Evolutionary conservation across 345 rosid genomes (phyloP).

Genomic region (Eucalyptus albens): DNA sequence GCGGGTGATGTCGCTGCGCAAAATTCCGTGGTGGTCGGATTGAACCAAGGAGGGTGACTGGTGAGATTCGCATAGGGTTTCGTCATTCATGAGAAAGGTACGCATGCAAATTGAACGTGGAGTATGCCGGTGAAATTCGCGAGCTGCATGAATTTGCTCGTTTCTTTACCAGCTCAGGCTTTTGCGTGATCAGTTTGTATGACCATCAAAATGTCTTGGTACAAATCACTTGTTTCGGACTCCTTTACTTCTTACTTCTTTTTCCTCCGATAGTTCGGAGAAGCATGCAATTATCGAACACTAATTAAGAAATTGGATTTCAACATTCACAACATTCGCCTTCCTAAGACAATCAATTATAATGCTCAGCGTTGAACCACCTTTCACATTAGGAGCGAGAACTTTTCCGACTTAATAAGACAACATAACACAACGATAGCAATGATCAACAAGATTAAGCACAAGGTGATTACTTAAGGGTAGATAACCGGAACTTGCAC

Average conservation of each 20-base stretch:
- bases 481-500: background rate
- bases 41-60: background rate
- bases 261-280: background rate
- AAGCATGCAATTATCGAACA: background rate
- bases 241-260: background rate
- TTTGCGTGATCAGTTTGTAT: no score
- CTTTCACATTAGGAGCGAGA: background rate
- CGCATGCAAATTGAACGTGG: background rate
- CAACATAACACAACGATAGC: background rate
- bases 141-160: background rate
- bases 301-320: background rate
- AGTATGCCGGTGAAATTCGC: background rate
- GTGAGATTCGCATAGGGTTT: background rate
- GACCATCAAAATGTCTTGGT: background rate
- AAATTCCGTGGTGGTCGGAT: background rate
- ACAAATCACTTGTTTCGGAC: background rate
- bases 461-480: background rate
- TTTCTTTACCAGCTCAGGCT: background rate
- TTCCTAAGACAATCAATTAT: background rate
- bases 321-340: background rate
- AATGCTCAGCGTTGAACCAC: background rate
- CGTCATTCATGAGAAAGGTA: background rate
- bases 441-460: background rate
- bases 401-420: background rate
- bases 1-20: background rate